A percentile compares a stretch with the other conserved stretches of the same genome.
Evolutionary conservation across 345 rosid species (phyloP).

Genomic region (Eutrema japonicum): DNA sequence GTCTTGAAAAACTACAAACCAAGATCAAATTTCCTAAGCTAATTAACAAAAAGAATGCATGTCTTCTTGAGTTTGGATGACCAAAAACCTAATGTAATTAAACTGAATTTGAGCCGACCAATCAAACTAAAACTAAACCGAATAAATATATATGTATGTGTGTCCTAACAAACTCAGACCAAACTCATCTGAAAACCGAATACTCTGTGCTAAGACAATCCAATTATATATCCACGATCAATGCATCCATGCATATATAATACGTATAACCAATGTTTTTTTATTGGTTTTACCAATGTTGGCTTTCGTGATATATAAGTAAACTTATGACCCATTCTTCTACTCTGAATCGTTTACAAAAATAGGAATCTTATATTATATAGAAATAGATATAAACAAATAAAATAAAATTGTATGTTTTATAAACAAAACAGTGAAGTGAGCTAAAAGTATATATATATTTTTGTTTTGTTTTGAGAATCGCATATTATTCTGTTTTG

Average conservation of each 20-base stretch:
- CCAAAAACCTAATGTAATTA: neutral
- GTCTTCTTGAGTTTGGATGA: neutral
- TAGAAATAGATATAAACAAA: neutral
- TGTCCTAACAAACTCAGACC: neutral
- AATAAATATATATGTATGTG: too few species aligned
- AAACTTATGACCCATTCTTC: neutral
- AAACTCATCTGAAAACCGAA: neutral
- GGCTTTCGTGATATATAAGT: neutral
- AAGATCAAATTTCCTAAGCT: neutral
- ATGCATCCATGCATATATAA: neutral
- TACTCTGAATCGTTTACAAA: neutral
- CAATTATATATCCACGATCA: neutral
- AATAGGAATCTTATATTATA: neutral
- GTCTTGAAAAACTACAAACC: neutral
- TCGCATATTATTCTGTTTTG: too few species aligned
- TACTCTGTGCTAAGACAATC: neutral
- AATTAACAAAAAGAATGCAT: neutral
- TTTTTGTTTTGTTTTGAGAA: too few species aligned
- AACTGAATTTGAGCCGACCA: neutral
- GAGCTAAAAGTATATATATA: too few species aligned
- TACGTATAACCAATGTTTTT: neutral
- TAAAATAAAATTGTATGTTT: too few species aligned
- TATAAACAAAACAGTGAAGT: too few species aligned
- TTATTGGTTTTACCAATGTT: neutral
- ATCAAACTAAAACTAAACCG: neutral